These are phyloP conservation scores for Xylaria sp. DNA, from an alignment of 2,329 filamentous ascomycete genomes.

Conservation along the genomic window DNA sequence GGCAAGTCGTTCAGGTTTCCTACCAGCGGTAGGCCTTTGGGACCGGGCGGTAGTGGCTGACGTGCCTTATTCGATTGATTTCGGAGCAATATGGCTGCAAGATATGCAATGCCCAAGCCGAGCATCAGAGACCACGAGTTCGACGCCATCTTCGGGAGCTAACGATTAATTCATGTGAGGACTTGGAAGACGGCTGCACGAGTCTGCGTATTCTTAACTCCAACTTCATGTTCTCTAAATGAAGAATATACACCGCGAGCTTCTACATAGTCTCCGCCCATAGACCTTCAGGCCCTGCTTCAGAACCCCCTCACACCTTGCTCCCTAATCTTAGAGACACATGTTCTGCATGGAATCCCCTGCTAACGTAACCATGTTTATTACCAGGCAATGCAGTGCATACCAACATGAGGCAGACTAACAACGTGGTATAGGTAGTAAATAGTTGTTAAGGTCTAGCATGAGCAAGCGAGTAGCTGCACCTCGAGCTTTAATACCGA, in stretches of 20 bases:
- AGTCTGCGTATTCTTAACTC: conserved; percentile 10
- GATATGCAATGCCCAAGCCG: conserved; percentile 14
- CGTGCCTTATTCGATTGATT: conserved; percentile 9
- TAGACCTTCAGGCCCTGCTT: background rate
- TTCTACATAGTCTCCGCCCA: conserved; percentile 3
- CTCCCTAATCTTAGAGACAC: background rate
- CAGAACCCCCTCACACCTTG: background rate
- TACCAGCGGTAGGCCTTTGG: conserved; percentile 57
- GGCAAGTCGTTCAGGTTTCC: conserved; percentile 64
- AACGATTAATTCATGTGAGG: background rate
- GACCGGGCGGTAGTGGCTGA: conserved; percentile 58
- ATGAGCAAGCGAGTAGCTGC: conserved; percentile 1
- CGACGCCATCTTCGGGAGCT: conserved; percentile 11
- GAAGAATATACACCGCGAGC: conserved; percentile 1
- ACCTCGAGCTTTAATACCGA: conserved; percentile 7
- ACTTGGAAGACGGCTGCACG: conserved; percentile 9
- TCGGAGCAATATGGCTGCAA: conserved; percentile 18
- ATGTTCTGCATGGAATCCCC: conserved; percentile 10
- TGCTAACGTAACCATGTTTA: conserved; percentile 13
- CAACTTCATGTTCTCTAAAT: conserved; percentile 9
- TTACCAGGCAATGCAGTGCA: conserved; percentile 18
- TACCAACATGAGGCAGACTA: background rate
- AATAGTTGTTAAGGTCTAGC: background rate
- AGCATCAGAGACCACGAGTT: conserved; percentile 5
- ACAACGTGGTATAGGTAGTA: conserved; percentile 8